Evolutionary conservation across 2,329 filamentous ascomycete species (phyloP).

Genomic region (Coniochaeta sp.): DNA sequence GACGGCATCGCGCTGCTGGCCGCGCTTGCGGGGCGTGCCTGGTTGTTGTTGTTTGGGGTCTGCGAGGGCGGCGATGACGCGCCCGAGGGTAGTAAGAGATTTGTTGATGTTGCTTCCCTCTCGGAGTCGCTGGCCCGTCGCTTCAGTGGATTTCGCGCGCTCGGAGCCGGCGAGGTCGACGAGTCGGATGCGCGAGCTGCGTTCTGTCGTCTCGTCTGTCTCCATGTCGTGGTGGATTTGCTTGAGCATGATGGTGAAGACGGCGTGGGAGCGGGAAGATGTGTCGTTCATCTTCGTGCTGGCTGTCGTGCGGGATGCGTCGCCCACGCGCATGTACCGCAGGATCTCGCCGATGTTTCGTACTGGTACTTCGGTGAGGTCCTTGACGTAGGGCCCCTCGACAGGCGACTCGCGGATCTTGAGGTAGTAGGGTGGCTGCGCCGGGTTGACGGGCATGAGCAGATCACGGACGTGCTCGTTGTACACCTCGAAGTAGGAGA

Average conservation of each 20-base stretch:
- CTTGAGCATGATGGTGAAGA: conserved; percentile 96
- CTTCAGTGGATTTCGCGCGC: conserved; percentile 90
- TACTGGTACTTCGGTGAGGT: conserved; percentile 88
- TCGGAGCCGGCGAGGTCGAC: conserved; percentile 95
- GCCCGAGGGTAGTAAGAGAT: conserved; percentile 88
- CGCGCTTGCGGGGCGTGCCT: conserved; percentile 31
- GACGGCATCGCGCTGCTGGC: conserved; percentile 59
- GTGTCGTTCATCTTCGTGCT: conserved; percentile 99
- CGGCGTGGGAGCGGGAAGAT: conserved; percentile 89
- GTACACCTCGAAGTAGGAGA: conserved; percentile 99
- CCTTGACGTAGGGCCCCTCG: conserved; percentile 95
- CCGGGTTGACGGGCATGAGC: conserved; percentile 64
- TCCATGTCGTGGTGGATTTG: conserved; percentile 97
- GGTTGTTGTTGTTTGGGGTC: conserved; percentile 56
- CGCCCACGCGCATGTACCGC: conserved; percentile 83
- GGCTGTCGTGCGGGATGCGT: conserved; percentile 79
- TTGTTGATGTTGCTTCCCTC: conserved; percentile 99
- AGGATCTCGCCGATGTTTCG: conserved; percentile 82
- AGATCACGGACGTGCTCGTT: conserved; percentile 97
- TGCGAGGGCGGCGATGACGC: conserved; percentile 88
- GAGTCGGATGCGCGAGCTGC: conserved; percentile 85
- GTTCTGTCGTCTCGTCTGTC: conserved; percentile 95
- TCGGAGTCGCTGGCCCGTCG: conserved; percentile 80
- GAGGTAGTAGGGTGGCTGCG: conserved; percentile 79
- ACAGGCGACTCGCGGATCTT: conserved; percentile 95